Percentiles rank a stretch among this genome's conserved stretches.
phyloP scores from a whole-genome alignment of 2,329 filamentous ascomycete genomes.

The Hypoxylon sp. region DNA sequence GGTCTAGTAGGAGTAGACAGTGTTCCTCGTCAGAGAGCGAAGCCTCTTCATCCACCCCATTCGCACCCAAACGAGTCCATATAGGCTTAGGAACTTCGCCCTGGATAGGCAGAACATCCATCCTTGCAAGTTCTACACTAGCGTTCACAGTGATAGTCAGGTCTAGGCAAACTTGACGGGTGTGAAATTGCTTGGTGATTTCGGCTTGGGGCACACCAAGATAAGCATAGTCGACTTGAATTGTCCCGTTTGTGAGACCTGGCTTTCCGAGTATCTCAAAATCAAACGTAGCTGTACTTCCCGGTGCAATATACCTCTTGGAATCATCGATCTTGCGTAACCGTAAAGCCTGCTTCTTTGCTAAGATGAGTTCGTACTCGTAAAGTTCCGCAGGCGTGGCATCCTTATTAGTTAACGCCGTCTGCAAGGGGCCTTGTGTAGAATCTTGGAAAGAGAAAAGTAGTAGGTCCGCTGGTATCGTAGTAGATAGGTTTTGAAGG shows the following conservation, averaged over 20 bases:
- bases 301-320: constrained; percentile 70
- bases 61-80: constrained; percentile 60
- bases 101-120: constrained; percentile 80
- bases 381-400: constrained; percentile 81
- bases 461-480: constrained; percentile 81
- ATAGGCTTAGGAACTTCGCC: constrained; percentile 68
- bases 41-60: constrained; percentile 46
- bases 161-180: constrained; percentile 81
- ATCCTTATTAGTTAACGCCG: constrained; percentile 78
- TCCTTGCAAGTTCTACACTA: constrained; percentile 81
- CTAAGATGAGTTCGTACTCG: constrained; percentile 83
- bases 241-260: constrained; percentile 78
- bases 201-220: constrained; percentile 76
- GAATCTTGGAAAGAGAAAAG: constrained; percentile 92
- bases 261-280: constrained; percentile 89
- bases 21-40: constrained; percentile 65
- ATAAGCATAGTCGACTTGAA: constrained; percentile 87
- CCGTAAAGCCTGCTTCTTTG: constrained; percentile 75
- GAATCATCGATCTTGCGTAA: constrained; percentile 60
- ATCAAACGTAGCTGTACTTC: constrained; percentile 74
- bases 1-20: constrained; percentile 81
- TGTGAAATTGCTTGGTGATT: constrained; percentile 79
- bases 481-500: constrained; percentile 76
- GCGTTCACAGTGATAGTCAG: constrained; percentile 91
- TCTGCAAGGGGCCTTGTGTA: constrained; percentile 78